Evolutionary conservation across 805 yeast species (phyloP), one percentile per base, ranked within the genome.

Genomic region (Yarrowia bubula): DNA sequence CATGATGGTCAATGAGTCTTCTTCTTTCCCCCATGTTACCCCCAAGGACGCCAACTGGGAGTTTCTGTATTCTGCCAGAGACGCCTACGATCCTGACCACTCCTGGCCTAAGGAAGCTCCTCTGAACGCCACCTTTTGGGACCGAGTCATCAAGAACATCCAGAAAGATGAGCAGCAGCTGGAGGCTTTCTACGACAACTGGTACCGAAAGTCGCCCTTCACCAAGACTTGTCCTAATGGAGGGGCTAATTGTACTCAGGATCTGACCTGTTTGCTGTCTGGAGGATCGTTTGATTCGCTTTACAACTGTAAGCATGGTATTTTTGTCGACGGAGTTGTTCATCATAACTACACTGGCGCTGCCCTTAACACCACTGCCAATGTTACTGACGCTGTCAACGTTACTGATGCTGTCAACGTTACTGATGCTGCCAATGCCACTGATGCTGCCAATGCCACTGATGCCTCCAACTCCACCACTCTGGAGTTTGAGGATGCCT

Each of bases 61-160:
- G 66, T 80, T 79, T 65, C 88, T 84, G 68, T 85, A 86, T 74
- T 83, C 86, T 66, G 61, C 61, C 3, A 47, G 61, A 39, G 38
- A 39, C 6, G 61, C 61, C 9, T 55, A 55, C 28, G 84, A 89
- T 1, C 81, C 91, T 73, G 84, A 81, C 1, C 75, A 78, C 8
- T 71, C 79, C 9, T 87, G 90, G 90, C 89, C 89, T n/a, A 68
- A 61, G 10, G 69, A 74, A 8, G 76, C 86, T 15, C 87, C 90
- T 9, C 79, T 87, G 70, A 86, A 86, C 70, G 90, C 85, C n/a
- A 80, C 86, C 15, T 87, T 86, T 78, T 87, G 90, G 90, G 83
- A 85, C 70, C 65, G 67, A 35, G 65, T 35, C 8, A 50, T 50
- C 35, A 35, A 35, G 31, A 17, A 50, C 8, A 37, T 50, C 5